Evolutionary conservation across 345 rosid genomes (phyloP).

Genomic region (Raphanus raphanistrum): DNA sequence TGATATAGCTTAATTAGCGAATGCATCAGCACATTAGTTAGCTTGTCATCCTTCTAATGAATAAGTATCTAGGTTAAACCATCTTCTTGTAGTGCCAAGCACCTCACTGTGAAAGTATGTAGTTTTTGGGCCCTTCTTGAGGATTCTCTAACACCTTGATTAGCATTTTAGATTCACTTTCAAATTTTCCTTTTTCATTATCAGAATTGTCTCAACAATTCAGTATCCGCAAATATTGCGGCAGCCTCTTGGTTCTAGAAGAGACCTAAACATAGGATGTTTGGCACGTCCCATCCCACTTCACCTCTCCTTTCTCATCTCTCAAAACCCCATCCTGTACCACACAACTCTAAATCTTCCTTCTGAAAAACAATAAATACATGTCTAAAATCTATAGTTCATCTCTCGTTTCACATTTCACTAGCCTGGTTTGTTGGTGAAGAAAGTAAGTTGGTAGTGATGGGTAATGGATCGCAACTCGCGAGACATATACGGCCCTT

Average conservation of each 20-base stretch:
- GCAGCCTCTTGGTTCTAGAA: neutral
- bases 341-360: neutral
- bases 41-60: neutral
- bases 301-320: neutral
- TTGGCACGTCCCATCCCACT: neutral
- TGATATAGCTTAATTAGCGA: neutral
- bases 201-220: neutral
- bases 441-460: neutral
- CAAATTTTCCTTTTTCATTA: neutral
- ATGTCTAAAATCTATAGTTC: neutral
- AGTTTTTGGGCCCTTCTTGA: neutral
- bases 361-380: neutral
- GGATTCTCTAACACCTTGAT: neutral
- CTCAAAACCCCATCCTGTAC: neutral
- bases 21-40: neutral
- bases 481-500: conserved; percentile 25
- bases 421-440: conserved; percentile 6
- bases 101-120: neutral
- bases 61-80: neutral
- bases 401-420: neutral
- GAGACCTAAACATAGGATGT: neutral
- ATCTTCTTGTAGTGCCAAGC: neutral
- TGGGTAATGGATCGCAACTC: conserved; percentile 20
- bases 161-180: neutral
- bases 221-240: neutral